These are phyloP conservation scores for Chlorella variabilis DNA, from an alignment of 163 green algal species.

Conservation along the genomic window DNA sequence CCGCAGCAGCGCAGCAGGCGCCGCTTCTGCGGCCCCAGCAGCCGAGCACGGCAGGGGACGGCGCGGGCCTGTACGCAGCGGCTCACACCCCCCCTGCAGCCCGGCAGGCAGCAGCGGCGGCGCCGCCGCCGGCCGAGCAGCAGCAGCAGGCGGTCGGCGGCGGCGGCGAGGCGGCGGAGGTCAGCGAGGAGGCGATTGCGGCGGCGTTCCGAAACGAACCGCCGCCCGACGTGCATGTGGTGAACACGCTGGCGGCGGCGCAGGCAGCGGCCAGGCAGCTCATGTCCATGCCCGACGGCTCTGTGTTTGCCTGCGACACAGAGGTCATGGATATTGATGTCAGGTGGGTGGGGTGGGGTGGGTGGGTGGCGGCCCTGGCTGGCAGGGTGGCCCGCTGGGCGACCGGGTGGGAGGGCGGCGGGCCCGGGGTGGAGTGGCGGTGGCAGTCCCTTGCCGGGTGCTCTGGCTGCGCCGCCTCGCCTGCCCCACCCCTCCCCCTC, in stretches of 20 bases:
- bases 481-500: not conserved
- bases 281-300: conserved; percentile 9
- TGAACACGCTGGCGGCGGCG: conserved; percentile 59
- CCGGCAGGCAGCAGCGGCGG: no score
- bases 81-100: no score
- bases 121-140: no score
- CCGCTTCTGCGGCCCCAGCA: no score
- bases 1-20: no score
- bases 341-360: conserved; percentile 40
- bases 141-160: not conserved
- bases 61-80: no score
- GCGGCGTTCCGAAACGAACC: conserved; percentile 30
- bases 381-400: not conserved
- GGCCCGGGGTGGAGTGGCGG: not conserved
- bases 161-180: not conserved
- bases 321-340: conserved; percentile 93
- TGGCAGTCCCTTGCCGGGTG: not conserved
- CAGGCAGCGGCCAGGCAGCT: conserved; percentile 50
- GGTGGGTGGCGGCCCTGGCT: not conserved
- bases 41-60: no score
- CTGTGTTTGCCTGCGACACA: conserved; percentile 91
- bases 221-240: conserved; percentile 58
- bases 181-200: conserved; percentile 5
- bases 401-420: not conserved
- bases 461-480: not conserved